A percentile compares a stretch with the other conserved stretches of the same genome.
Conservation (phyloP, 768 basidiomycete species). For the Candolleomyces aberdarensis region DNA sequence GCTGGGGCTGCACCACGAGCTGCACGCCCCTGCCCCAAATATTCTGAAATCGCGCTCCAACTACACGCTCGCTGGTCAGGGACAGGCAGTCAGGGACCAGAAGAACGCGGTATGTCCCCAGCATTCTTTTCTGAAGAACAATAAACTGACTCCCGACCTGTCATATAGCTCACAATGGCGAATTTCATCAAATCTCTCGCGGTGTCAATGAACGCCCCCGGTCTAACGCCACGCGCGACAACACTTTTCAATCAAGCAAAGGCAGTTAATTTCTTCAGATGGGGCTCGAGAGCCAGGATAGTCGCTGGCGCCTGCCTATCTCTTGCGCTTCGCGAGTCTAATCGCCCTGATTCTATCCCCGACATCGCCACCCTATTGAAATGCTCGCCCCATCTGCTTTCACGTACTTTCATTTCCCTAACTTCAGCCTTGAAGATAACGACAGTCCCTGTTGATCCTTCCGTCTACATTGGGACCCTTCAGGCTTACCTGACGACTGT, state of each 20-base stretch:
- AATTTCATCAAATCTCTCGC: slow-evolving; percentile 61
- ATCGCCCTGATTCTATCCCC: slow-evolving; percentile 61
- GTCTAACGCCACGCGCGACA: slow-evolving; percentile 62
- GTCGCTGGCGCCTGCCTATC: slow-evolving; percentile 67
- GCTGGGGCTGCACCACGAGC: slow-evolving; percentile 27
- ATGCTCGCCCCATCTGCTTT: slow-evolving; percentile 46
- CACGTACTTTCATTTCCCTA: slow-evolving; percentile 54
- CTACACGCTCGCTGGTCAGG: slow-evolving; percentile 65
- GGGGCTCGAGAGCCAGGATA: slow-evolving; percentile 72
- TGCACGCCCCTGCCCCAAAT: slow-evolving; percentile 31
- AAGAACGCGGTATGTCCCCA: slow-evolving; percentile 54
- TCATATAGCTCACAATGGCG: slow-evolving; percentile 55
- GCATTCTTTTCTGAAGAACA: slow-evolving; percentile 8
- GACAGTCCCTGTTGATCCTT: slow-evolving; percentile 55
- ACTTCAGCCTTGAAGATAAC: slow-evolving; percentile 49
- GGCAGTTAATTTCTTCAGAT: slow-evolving; percentile 54
- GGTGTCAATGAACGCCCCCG: slow-evolving; percentile 54
- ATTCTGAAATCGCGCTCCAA: slow-evolving; percentile 50
- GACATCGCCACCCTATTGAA: slow-evolving; percentile 69
- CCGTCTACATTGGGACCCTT: slow-evolving; percentile 54
- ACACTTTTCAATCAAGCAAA: slow-evolving; percentile 70
- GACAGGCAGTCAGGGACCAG: slow-evolving; percentile 59
- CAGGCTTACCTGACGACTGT: slow-evolving; percentile 47
- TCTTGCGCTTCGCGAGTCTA: slow-evolving; percentile 69
- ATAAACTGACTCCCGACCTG: slow-evolving; percentile 14